Evolutionary conservation across 305 asterid genomes (phyloP), one percentile per base, ranked within the genome.

Genomic region (Fraxinus xanthoxyloides): DNA sequence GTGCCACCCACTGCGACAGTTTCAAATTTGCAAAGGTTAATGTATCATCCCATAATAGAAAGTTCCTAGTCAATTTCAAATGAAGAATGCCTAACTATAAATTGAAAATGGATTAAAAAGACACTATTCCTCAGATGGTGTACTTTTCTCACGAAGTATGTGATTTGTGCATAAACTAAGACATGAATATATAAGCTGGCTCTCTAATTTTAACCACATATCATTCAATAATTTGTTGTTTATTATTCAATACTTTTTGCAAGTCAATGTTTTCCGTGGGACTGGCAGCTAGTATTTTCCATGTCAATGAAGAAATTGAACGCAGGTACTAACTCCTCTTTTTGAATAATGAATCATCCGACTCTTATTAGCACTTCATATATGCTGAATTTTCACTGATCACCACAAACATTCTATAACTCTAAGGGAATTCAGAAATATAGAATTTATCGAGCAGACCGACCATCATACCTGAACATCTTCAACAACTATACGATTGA

Each of bases 401-500:
- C 63, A 17, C 65, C 28, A 65, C 65, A 79, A 82, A 78, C 81
- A 77, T 70, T 75, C 56, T 77, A 78, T 1, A 43, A 67, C 80
- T 59, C 75, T n/a, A 70, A 67, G 35, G 34, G 51, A 36, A 83
- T n/a, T 81, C 72, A 51, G 36, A 9, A 35, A 70, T 43, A 65
- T 10, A 81, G 72, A 46, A 63, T n/a, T 70, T 56, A 54, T 38
- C 10, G 82, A 65, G 46, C 73, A 36, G 26, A 31, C 12, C 70
- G 80, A 82, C 65, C 56, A 30, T 80, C 89, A 80, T 81, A 96
- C 99, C 98, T 96, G 99, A 85, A 96, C 98, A 89, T 96, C 99
- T 82, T 96, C 99, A 84, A 96, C 88, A 87, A 96, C 97, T 82
- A 96, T 96, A 78, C 97, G 99, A 85, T 96, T 93, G 76, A 96